Base-by-base conservation (phyloP, 2,329 filamentous ascomycete genomes). In the Hymenoscyphus linearis region DNA sequence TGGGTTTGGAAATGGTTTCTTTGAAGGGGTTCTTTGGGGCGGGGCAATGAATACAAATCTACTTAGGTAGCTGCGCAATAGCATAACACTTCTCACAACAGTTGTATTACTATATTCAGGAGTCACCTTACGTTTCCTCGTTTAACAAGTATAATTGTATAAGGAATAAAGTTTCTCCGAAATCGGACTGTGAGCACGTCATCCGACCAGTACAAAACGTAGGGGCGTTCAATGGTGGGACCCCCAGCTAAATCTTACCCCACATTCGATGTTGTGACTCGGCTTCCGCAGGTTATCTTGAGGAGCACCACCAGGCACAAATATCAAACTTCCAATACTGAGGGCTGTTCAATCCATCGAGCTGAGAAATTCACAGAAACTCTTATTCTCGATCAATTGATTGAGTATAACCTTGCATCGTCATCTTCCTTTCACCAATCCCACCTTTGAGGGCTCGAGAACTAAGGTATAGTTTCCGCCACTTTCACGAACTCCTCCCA, bases 101-200 rank as follows among this genome's bases (percentile, higher is more conserved):
- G 10, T n/a, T n/a, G n/a, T n/a, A 31, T 31, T 31, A 31, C 10
- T 31, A 31, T 31, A 9, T 31, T 31, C n/a, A n/a, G n/a, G n/a
- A n/a, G n/a, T n/a, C n/a, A n/a, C n/a, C n/a, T n/a, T n/a, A n/a
- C n/a, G n/a, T n/a, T n/a, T n/a, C n/a, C n/a, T n/a, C n/a, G n/a
- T n/a, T n/a, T n/a, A n/a, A n/a, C n/a, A n/a, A n/a, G n/a, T n/a
- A n/a, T n/a, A n/a, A n/a, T n/a, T n/a, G n/a, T n/a, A 40, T 40
- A 40, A 18, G 40, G 40, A 47, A 47, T 10, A 50, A 25, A 12
- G 44, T 50, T 50, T 22, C n/a, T 13, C 44, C 44, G 44, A 50
- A 22, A 50, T 22, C 44, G 18, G 44, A 9, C 18, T 10, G 18
- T 57, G 55, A 57, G 55, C 55, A 57, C 55, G 55, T 57, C 55